Base-by-base conservation (phyloP, 1,139 yeast species). In the Yamadazyma oceani region DNA sequence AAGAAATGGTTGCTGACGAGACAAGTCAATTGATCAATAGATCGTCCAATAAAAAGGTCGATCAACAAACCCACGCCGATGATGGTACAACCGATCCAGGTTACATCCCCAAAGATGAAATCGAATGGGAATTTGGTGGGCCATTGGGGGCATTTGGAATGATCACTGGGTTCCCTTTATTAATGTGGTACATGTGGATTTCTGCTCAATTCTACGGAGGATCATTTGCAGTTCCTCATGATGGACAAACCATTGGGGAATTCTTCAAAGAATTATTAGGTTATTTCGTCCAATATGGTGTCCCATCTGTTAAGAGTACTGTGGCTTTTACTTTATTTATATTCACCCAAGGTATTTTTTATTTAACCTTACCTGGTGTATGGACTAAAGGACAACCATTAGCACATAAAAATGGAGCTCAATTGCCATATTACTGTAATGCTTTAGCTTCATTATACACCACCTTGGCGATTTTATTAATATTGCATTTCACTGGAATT, bases 151-250 rank as follows among this genome's bases (percentile, higher is more conserved):
- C 88, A 31, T 43, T 82, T 14, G 89, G 92, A n/a, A 90, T 92
- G 97, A 80, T 92, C 82, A 57, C 78, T 34, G 95, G 95, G 2
- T 94, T 92, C 67, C 98, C 98, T 5, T 58, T 83, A 37, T 72
- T 94, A 55, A 92, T 92, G 98, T 87, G 85, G 76, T 92, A 92
- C 66, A 84, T 92, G 92, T 92, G 96, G 95, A 80, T 90, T 41
- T 78, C 90, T 55, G 92, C 94, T 43, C 75, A 79, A 49, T 88
- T 84, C 62, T 86, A 88, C 61, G 69, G 69, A 45, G 95, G 96
- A 3, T 58, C 67, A 34, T 74, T 87, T 26, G 88, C 96, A 17
- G 66, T 73, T 62, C 97, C 96, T 2, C 55, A 62, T 0, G 69
- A 61, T 2, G 83, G 69, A 33, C 84, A 90, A 61, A 47, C 82